Conservation (phyloP, 2,329 filamentous ascomycete species). For the Fusarium sp. region DNA sequence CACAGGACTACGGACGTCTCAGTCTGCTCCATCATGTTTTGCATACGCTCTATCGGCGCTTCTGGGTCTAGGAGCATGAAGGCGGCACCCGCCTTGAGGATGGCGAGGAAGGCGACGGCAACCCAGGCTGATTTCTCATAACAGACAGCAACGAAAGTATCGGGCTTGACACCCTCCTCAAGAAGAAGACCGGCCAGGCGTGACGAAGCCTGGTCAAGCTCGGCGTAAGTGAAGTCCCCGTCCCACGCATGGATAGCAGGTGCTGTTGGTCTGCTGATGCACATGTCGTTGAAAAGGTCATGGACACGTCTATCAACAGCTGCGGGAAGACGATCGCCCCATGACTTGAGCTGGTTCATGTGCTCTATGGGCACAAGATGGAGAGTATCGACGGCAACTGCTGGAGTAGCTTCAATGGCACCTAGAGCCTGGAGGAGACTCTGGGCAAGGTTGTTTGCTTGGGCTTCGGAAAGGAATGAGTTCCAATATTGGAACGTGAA, state of each 20-base stretch:
- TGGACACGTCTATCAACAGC: not conserved
- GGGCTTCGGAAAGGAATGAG: constrained; percentile 4
- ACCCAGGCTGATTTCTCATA: constrained; percentile 17
- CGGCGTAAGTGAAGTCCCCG: constrained; percentile 6
- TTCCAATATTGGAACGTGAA: not conserved
- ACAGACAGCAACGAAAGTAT: constrained; percentile 9
- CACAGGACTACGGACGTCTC: not conserved
- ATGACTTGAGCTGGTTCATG: not conserved
- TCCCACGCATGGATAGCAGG: constrained; percentile 16
- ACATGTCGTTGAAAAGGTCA: constrained; percentile 1
- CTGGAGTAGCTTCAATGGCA: constrained; percentile 1
- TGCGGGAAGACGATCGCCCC: not conserved
- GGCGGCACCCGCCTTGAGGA: constrained; percentile 12
- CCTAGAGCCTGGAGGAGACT: constrained; percentile 2
- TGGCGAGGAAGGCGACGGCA: constrained; percentile 9
- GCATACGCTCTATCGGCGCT: constrained; percentile 7
- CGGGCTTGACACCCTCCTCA: not conserved
- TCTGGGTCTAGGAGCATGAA: constrained; percentile 19
- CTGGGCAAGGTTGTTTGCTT: constrained; percentile 1
- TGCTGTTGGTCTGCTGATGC: not conserved
- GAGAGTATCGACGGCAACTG: not conserved
- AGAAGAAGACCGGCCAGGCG: constrained; percentile 9
- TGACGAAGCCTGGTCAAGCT: constrained; percentile 4
- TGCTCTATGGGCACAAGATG: not conserved
- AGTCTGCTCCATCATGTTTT: constrained; percentile 3